These are phyloP conservation scores for Ephemerocybe angulata DNA, from an alignment of 768 basidiomycete species.

Conservation along the genomic window DNA sequence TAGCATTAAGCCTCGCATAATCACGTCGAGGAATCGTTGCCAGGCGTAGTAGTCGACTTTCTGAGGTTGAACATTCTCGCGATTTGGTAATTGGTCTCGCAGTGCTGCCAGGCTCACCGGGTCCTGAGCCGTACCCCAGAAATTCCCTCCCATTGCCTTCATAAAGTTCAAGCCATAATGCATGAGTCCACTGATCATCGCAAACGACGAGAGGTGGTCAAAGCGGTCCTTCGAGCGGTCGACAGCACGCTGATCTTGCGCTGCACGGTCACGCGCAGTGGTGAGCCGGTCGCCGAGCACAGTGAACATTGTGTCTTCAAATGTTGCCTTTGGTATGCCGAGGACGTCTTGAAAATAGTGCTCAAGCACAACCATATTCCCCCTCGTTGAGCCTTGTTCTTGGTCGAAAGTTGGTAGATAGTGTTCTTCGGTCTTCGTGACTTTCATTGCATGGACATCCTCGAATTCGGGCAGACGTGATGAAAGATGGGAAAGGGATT, in stretches of 20 bases:
- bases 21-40: slow-evolving; percentile 15
- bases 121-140: slow-evolving; percentile 9
- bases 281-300: slow-evolving; percentile 17
- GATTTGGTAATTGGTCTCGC: slow-evolving; percentile 6
- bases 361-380: too few relatives aligned
- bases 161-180: slow-evolving; percentile 16
- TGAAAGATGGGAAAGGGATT: background rate
- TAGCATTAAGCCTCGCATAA: background rate
- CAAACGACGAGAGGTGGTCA: slow-evolving; percentile 16
- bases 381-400: too few relatives aligned
- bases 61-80: slow-evolving; percentile 5
- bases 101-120: slow-evolving; percentile 10
- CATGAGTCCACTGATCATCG: slow-evolving; percentile 18
- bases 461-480: background rate
- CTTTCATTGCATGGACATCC: background rate
- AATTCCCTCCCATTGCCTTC: slow-evolving; percentile 3
- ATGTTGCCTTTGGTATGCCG: slow-evolving; percentile 14
- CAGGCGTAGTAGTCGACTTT: slow-evolving; percentile 19
- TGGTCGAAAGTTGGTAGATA: slow-evolving; percentile 13
- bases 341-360: too few relatives aligned
- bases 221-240: slow-evolving; percentile 15
- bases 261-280: slow-evolving; percentile 16
- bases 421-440: slow-evolving; percentile 13
- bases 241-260: slow-evolving; percentile 18
- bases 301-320: slow-evolving; percentile 11